Evolutionary conservation across 1,284 basidiomycete genomes (phyloP), one percentile per base, ranked within the genome.

Genomic region (Exobasidium rhododendri): DNA sequence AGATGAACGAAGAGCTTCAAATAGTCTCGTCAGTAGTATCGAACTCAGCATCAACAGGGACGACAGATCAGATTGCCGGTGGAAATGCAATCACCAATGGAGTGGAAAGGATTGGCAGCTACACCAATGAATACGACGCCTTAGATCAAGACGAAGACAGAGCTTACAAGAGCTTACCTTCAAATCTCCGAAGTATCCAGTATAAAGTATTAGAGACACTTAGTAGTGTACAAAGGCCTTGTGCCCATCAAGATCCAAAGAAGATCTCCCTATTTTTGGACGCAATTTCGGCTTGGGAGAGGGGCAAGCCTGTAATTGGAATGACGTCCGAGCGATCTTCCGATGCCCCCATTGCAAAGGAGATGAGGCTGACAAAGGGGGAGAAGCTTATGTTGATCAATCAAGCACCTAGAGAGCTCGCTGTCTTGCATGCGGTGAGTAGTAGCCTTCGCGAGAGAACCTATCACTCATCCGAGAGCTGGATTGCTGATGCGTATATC

Each of bases 311-410:
- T 35, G 17, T 58, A 17, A 43, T 22, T 20, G 52, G 52, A 20
- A 14, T 55, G 22, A 50, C 47, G 22, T 10, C 24, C 7, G 10
- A 50, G 22, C 7, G 10, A 26, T 7, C 20, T 31, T 50, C 47
- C 7, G 20, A 7, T 24, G 47, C 10, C 47, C 4, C 14, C 14
- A 44, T 55, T 26, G 52, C n/a, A 32, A 55, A 31, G 85, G 47
- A 59, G 10, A 55, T 6, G 24, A 24, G 58, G 22, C 82, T 97
- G 64, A 94, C 92, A 0, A 94, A 94, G 74, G 86, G 89, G 3
- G 93, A 97, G 83, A 91, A 93, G 70, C 83, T 97, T 3, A 92
- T 94, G 77, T 85, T 94, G 35, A 87, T 92, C 52, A 96, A 97
- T 77, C 84, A 94, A 14, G 89, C 89, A 0, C 94, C 93, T 0